Evolutionary conservation across 2,329 filamentous ascomycete species (phyloP).

Genomic region (Exutisphaerella laricina): DNA sequence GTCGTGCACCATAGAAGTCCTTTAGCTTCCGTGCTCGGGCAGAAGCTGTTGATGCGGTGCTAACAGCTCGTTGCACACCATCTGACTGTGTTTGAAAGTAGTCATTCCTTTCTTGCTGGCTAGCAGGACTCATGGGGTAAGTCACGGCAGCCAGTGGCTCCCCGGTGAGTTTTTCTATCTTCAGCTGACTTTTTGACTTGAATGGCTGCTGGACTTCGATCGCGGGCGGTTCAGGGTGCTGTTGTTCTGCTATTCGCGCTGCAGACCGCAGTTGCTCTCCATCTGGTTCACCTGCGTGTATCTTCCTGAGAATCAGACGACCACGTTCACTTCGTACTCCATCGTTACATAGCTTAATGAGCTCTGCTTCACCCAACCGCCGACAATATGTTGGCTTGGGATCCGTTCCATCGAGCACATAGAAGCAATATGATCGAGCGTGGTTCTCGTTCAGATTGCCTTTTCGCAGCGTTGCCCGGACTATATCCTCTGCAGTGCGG

Average conservation of each 20-base stretch:
- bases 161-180: conserved; percentile 83
- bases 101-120: conserved; percentile 59
- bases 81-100: conserved; percentile 35
- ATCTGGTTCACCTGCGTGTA: conserved; percentile 86
- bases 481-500: conserved; percentile 86
- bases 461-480: conserved; percentile 82
- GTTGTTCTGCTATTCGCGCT: conserved; percentile 82
- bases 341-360: conserved; percentile 88
- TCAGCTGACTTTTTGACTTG: conserved; percentile 75
- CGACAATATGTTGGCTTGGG: conserved; percentile 76
- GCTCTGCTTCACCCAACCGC: conserved; percentile 75
- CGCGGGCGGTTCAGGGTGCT: conserved; percentile 54
- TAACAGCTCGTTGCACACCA: conserved; percentile 28
- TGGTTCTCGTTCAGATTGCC: conserved; percentile 84
- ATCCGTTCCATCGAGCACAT: conserved; percentile 79
- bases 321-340: conserved; percentile 79
- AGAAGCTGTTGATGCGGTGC: conserved; percentile 32
- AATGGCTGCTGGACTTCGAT: conserved; percentile 50
- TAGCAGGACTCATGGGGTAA: conserved; percentile 79
- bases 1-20: conserved; percentile 84
- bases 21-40: conserved; percentile 54
- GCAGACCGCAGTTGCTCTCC: conserved; percentile 80
- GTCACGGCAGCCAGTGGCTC: conserved; percentile 81
- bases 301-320: conserved; percentile 82
- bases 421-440: conserved; percentile 94